phyloP scores from a whole-genome alignment of 345 rosid species.

The Ceriops decandra region DNA sequence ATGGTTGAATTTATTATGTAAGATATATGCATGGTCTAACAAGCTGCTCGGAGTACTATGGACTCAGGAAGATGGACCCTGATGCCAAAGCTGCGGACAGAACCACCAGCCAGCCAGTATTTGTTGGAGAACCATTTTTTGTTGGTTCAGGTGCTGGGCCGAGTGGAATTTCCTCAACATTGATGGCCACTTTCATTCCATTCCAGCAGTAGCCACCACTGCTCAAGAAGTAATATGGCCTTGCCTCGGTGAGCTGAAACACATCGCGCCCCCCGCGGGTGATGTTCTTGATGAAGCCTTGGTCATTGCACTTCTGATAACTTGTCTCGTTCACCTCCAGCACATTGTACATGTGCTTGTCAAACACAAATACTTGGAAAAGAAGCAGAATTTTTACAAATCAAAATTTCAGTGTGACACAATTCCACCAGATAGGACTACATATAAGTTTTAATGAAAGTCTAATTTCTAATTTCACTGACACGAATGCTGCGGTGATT shows the following conservation, averaged over 20 bases:
- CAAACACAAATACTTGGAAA: slow-evolving; percentile 13
- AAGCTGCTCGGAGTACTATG: not conserved
- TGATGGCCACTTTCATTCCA: slow-evolving; percentile 53
- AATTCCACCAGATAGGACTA: no score
- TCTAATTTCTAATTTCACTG: no score
- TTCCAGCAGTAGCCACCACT: slow-evolving; percentile 51
- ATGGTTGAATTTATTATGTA: no score
- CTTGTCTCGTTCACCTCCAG: slow-evolving; percentile 60
- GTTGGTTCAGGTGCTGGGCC: slow-evolving; percentile 18
- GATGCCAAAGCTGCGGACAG: not conserved
- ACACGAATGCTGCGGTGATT: no score
- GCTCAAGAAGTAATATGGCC: slow-evolving; percentile 56
- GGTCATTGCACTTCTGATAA: slow-evolving; percentile 45
- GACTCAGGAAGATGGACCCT: not conserved
- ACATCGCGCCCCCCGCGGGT: slow-evolving; percentile 71
- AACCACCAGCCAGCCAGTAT: not conserved
- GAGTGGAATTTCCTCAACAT: slow-evolving; percentile 15
- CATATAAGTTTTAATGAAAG: no score
- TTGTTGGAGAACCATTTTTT: slow-evolving; percentile 6
- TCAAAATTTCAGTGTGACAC: not conserved
- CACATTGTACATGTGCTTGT: slow-evolving; percentile 39
- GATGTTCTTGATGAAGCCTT: slow-evolving; percentile 39
- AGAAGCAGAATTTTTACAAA: not conserved
- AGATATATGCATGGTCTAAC: no score
- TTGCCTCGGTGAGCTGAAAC: slow-evolving; percentile 41